A percentile compares a stretch with the other conserved stretches of the same genome.
Evolutionary conservation across 2,329 filamentous ascomycete genomes (phyloP).

Genomic region (Fusarium dlaminii): DNA sequence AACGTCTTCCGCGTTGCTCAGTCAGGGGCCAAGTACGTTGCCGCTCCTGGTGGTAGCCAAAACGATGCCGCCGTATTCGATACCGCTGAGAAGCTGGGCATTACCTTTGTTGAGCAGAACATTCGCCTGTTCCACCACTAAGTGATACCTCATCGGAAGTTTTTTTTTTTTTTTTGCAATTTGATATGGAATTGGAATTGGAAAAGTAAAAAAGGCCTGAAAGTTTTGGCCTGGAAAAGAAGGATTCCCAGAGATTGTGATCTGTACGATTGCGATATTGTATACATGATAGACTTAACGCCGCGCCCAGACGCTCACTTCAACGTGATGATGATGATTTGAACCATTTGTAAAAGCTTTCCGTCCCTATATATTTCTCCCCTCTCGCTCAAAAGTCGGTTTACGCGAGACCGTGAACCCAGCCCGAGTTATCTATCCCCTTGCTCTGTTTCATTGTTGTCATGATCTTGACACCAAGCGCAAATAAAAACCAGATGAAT

Average conservation of each 20-base stretch:
- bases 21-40: conserved; percentile 95
- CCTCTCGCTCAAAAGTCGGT: conserved; percentile 12
- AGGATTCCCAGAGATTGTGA: conserved; percentile 23
- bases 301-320: conserved; percentile 33
- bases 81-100: conserved; percentile 89
- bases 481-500: conserved; percentile 23
- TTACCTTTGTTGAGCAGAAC: conserved; percentile 96
- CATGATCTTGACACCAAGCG: background rate
- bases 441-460: conserved; percentile 21
- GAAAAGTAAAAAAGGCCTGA: conserved; percentile 6
- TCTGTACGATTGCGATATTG: conserved; percentile 26
- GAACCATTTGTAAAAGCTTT: conserved; percentile 5
- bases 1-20: conserved; percentile 92
- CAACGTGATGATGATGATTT: conserved; percentile 38
- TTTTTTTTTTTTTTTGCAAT: conserved; percentile 16
- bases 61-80: conserved; percentile 85
- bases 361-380: background rate
- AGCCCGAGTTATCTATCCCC: conserved; percentile 13
- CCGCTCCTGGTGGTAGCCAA: conserved; percentile 89
- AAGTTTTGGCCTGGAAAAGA: conserved; percentile 6
- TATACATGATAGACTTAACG: conserved; percentile 41
- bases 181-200: conserved; percentile 16
- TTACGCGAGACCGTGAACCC: background rate
- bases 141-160: conserved; percentile 26
- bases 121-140: conserved; percentile 61